phyloP scores from a whole-genome alignment of 2,329 filamentous ascomycete species.

The Lecanicillium sp. region DNA sequence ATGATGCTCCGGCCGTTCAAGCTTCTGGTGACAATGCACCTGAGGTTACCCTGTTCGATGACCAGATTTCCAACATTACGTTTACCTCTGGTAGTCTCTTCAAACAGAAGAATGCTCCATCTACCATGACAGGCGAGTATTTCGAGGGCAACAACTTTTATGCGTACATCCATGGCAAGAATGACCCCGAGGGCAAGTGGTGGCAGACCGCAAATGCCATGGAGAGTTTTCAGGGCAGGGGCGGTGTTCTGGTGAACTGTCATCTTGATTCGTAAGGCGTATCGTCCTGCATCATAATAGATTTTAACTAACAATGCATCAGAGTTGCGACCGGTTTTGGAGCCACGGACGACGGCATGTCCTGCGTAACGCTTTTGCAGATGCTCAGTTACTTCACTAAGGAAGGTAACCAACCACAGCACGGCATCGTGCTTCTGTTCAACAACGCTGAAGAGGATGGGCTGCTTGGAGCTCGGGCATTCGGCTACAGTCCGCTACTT shows the following conservation, averaged over 20 bases:
- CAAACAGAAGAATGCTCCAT: conserved; percentile 12
- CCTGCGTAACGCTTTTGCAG: conserved; percentile 79
- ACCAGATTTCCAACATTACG: conserved; percentile 71
- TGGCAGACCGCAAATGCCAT: conserved; percentile 46
- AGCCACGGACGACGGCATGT: conserved; percentile 89
- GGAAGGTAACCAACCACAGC: conserved; percentile 61
- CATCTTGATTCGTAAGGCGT: conserved; percentile 68
- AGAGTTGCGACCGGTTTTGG: conserved; percentile 88
- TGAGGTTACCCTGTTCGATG: conserved; percentile 66
- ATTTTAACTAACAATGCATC: conserved; percentile 10
- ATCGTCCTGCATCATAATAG: too few relatives aligned
- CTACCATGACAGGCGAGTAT: conserved; percentile 51
- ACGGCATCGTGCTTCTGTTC: conserved; percentile 75
- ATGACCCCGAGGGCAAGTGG: conserved; percentile 67
- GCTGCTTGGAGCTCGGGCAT: conserved; percentile 78
- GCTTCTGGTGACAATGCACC: conserved; percentile 13
- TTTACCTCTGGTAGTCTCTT: conserved; percentile 28
- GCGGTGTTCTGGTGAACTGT: conserved; percentile 85
- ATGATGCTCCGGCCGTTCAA: neutral
- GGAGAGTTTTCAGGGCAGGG: conserved; percentile 46
- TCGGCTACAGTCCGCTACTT: conserved; percentile 73
- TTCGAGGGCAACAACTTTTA: conserved; percentile 92
- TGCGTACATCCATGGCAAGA: conserved; percentile 77
- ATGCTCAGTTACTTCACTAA: conserved; percentile 80
- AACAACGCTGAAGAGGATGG: conserved; percentile 97